These are phyloP conservation scores for Colletotrichum sp. DNA, from an alignment of 2,329 filamentous ascomycete species.

Conservation along the genomic window DNA sequence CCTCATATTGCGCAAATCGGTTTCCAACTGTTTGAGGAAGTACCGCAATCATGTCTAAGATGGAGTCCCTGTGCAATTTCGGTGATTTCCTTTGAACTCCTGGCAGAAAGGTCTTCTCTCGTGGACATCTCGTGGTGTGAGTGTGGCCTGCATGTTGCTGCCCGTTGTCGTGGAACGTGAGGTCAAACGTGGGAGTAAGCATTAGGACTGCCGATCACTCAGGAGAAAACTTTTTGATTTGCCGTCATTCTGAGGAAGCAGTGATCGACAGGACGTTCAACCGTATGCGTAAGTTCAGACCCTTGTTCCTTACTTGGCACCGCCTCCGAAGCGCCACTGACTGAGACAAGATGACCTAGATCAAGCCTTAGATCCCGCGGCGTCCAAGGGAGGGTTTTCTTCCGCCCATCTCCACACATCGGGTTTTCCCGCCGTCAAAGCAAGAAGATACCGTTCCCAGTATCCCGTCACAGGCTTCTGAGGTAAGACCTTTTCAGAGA, in stretches of 20 bases:
- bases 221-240: neutral
- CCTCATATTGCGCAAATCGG: neutral
- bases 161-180: neutral
- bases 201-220: neutral
- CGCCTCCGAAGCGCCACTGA: neutral
- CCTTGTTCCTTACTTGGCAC: neutral
- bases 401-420: slow-evolving; percentile 36
- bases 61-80: neutral
- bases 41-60: neutral
- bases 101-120: neutral
- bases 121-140: neutral
- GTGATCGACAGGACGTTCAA: neutral
- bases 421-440: slow-evolving; percentile 46
- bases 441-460: slow-evolving; percentile 50
- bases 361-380: neutral
- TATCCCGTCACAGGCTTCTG: slow-evolving; percentile 60
- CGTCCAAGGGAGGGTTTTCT: neutral
- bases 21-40: neutral
- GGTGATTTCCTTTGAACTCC: neutral
- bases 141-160: neutral
- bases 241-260: neutral
- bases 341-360: neutral
- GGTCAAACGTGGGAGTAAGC: neutral
- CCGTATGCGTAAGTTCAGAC: neutral
- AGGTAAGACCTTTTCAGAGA: slow-evolving; percentile 47